Percentiles rank a stretch among this genome's conserved stretches.
These are phyloP conservation scores for Physcia stellaris DNA, from an alignment of 495 filamentous ascomycete species.

Conservation along the genomic window DNA sequence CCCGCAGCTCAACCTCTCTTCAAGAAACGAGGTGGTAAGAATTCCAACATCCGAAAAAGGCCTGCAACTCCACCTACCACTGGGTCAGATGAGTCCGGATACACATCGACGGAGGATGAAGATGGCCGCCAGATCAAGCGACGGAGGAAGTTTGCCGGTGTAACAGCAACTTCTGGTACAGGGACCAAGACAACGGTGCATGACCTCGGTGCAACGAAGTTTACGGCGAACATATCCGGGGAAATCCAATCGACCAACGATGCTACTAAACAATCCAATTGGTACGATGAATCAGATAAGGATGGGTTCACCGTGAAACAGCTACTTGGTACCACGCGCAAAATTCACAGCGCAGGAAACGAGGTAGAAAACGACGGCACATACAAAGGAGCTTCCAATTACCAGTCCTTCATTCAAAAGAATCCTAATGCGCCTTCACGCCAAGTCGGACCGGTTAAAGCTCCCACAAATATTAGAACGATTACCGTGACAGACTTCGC, in stretches of 20 bases:
- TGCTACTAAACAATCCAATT: constrained; percentile 85
- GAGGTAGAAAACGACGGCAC: constrained; percentile 38
- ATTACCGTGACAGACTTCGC: constrained; percentile 84
- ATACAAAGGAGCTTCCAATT: constrained; percentile 63
- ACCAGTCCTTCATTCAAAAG: constrained; percentile 62
- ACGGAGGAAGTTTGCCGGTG: constrained; percentile 51
- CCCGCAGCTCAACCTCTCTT: constrained; percentile 51
- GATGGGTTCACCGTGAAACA: constrained; percentile 32
- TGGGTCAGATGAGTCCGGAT: constrained; percentile 41
- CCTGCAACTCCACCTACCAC: constrained; percentile 65
- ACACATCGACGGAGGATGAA: constrained; percentile 67
- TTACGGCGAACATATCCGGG: constrained; percentile 42
- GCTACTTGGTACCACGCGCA: constrained; percentile 49
- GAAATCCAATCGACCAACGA: constrained; percentile 56
- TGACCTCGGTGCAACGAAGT: constrained; percentile 39
- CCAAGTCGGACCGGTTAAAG: constrained; percentile 73
- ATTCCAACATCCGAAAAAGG: constrained; percentile 70
- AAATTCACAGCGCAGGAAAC: constrained; percentile 14
- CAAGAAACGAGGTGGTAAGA: constrained; percentile 76
- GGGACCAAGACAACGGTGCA: constrained; percentile 28
- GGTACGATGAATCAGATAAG: constrained; percentile 59
- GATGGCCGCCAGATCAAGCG: constrained; percentile 63
- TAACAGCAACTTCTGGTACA: constrained; percentile 30
- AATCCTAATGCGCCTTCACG: constrained; percentile 65
- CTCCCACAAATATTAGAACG: constrained; percentile 79